phyloP scores from a whole-genome alignment of 2,329 filamentous ascomycete genomes.

The Dactylellina haptotyla region DNA sequence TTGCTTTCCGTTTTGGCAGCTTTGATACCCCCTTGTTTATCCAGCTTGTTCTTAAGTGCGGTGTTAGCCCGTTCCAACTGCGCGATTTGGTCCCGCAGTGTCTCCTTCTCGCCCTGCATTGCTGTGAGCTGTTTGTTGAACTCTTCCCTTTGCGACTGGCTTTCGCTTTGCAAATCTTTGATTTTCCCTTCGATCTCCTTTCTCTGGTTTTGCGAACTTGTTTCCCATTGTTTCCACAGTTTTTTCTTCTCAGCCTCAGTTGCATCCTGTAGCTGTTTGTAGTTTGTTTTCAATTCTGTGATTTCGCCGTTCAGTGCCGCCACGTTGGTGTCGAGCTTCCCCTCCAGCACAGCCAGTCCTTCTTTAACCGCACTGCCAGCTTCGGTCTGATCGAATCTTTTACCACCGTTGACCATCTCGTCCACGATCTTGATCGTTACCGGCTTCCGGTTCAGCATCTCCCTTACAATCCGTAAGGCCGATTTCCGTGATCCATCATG shows the following conservation, averaged over 20 bases:
- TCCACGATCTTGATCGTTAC: slow-evolving; percentile 51
- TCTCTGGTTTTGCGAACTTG: slow-evolving; percentile 23
- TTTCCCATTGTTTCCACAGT: slow-evolving; percentile 28
- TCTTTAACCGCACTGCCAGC: slow-evolving; percentile 39
- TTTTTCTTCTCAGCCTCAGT: slow-evolving; percentile 5
- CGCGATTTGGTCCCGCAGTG: slow-evolving; percentile 14
- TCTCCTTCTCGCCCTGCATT: slow-evolving; percentile 19
- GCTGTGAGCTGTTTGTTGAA: slow-evolving; percentile 25
- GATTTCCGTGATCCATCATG: slow-evolving; percentile 42
- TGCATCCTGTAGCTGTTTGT: slow-evolving; percentile 10
- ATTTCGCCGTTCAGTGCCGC: slow-evolving; percentile 34
- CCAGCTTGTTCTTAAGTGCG: slow-evolving; percentile 6
- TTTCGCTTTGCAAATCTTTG: slow-evolving; percentile 6
- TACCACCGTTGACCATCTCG: slow-evolving; percentile 28
- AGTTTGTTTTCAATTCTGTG: slow-evolving; percentile 15
- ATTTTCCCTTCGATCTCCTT: slow-evolving; percentile 26
- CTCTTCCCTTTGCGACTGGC: background rate
- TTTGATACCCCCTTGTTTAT: background rate
- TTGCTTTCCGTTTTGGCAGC: background rate
- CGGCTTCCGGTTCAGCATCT: slow-evolving; percentile 26
- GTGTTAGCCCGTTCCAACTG: slow-evolving; percentile 26
- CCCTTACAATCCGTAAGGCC: slow-evolving; percentile 27
- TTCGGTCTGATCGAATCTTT: slow-evolving; percentile 28
- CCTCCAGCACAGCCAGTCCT: slow-evolving; percentile 21
- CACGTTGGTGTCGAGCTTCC: slow-evolving; percentile 30